phyloP scores from a whole-genome alignment of 495 filamentous ascomycete species.

The Aspergillus panamensis region DNA sequence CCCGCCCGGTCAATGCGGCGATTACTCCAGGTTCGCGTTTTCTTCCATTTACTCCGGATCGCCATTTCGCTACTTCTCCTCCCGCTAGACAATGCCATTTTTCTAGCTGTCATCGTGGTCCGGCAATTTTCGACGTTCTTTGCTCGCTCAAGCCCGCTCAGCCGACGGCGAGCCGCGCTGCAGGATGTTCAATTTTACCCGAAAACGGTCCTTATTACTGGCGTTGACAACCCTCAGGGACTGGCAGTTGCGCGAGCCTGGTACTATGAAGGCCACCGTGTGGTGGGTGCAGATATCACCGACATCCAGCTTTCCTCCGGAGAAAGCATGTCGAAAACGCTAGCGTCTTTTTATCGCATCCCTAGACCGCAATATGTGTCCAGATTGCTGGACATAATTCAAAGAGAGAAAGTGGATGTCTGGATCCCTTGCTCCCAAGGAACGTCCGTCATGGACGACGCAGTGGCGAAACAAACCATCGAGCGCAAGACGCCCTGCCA shows the following conservation, averaged over 20 bases:
- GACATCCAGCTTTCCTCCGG: conserved; percentile 43
- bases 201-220: conserved; percentile 66
- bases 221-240: conserved; percentile 66
- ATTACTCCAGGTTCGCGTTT: conserved; percentile 13
- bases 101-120: conserved; percentile 39
- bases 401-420: conserved; percentile 59
- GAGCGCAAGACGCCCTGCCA: conserved; percentile 56
- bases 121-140: conserved; percentile 18
- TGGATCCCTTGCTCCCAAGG: conserved; percentile 72
- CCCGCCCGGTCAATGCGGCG: conserved; percentile 5
- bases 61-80: conserved; percentile 45
- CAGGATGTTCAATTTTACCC: conserved; percentile 44
- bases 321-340: conserved; percentile 40
- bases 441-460: conserved; percentile 58
- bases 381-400: conserved; percentile 53
- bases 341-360: conserved; percentile 54
- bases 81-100: conserved; percentile 50
- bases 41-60: conserved; percentile 33
- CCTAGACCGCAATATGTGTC: conserved; percentile 45
- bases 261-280: conserved; percentile 60
- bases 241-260: conserved; percentile 65
- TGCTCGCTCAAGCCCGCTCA: conserved; percentile 12
- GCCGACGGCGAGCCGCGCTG: conserved; percentile 28
- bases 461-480: conserved; percentile 56
- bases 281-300: conserved; percentile 69